Conservation (phyloP, 1,284 basidiomycete genomes). For the Xanthoconium separans region DNA sequence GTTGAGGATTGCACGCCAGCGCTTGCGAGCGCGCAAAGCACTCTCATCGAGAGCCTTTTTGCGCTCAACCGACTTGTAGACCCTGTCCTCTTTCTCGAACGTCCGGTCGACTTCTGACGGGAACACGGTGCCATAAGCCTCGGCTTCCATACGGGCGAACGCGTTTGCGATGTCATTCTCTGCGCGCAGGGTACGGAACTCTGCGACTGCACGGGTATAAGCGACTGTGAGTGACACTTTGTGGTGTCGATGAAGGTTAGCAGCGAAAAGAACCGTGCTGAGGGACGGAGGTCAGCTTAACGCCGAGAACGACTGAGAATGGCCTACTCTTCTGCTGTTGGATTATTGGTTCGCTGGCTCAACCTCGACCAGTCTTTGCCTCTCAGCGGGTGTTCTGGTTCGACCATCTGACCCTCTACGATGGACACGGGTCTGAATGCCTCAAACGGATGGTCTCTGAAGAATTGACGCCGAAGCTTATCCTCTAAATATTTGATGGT, state of each 20-base stretch:
- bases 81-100: constrained; percentile 62
- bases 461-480: constrained; percentile 86
- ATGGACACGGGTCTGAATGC: constrained; percentile 81
- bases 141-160: constrained; percentile 81
- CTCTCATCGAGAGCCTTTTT: constrained; percentile 56
- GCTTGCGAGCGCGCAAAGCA: constrained; percentile 63
- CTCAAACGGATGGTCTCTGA: constrained; percentile 95
- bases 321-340: constrained; percentile 86
- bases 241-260: constrained; percentile 75
- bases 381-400: constrained; percentile 53
- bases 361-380: constrained; percentile 74
- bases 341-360: constrained; percentile 79
- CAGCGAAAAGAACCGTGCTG: constrained; percentile 80
- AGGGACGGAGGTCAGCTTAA: constrained; percentile 12
- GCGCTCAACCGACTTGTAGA: constrained; percentile 58
- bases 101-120: constrained; percentile 59
- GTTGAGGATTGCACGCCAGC: constrained; percentile 70
- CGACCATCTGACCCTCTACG: constrained; percentile 66
- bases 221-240: constrained; percentile 72
- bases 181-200: constrained; percentile 85
- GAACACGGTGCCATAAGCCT: constrained; percentile 74
- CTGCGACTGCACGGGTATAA: constrained; percentile 76
- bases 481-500: constrained; percentile 86
- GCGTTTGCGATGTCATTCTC: constrained; percentile 78
- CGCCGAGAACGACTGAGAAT: neutral